These are phyloP conservation scores for Tagetes erecta DNA, from an alignment of 129 eudicot species.

Conservation along the genomic window DNA sequence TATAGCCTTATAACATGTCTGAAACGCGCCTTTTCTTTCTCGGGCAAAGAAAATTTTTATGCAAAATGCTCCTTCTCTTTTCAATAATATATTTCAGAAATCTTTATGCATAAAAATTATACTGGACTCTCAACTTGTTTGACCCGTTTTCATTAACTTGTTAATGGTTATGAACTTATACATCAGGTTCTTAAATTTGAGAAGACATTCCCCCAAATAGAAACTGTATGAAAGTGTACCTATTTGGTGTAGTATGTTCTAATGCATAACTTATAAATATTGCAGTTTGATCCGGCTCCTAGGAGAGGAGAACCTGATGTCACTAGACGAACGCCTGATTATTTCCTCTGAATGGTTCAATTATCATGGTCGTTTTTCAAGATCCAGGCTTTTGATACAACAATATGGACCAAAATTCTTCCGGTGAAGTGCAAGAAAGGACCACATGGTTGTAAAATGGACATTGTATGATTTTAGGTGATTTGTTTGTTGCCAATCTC, in stretches of 20 bases:
- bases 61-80: neutral
- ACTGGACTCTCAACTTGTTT: neutral
- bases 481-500: neutral
- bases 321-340: constrained; percentile 89
- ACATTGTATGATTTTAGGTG: constrained; percentile 15
- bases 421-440: constrained; percentile 23
- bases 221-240: neutral
- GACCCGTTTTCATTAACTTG: neutral
- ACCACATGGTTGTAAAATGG: constrained; percentile 36
- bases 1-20: too few species aligned
- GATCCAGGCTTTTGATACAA: constrained; percentile 15
- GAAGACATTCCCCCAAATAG: too few species aligned
- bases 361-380: constrained; percentile 8
- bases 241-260: constrained; percentile 2
- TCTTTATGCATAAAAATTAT: neutral
- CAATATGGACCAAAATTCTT: neutral
- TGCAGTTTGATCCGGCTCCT: constrained; percentile 94
- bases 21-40: too few species aligned
- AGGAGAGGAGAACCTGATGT: constrained; percentile 96
- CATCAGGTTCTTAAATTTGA: neutral
- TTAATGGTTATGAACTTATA: neutral
- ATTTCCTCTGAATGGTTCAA: constrained; percentile 53
- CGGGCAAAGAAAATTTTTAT: too few species aligned
- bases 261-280: neutral
- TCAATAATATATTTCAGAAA: neutral